Conservation (phyloP, 768 basidiomycete species). For the Boletus rubroflammeus region DNA sequence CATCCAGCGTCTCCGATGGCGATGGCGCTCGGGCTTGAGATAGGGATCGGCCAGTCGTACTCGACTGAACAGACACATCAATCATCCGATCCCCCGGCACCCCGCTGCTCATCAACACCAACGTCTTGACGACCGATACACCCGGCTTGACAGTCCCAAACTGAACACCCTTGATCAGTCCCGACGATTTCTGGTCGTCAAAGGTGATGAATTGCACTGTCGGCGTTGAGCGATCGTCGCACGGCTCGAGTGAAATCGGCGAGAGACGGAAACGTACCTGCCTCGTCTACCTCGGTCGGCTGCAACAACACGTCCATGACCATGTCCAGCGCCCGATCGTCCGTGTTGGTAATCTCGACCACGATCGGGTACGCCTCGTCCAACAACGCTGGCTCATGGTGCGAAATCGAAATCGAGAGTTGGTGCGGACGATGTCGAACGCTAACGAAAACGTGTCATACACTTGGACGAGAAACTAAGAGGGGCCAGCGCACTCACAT, state of each 20-base stretch:
- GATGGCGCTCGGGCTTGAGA: not conserved
- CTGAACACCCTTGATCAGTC: constrained; percentile 68
- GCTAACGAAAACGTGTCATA: constrained; percentile 32
- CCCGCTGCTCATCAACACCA: constrained; percentile 61
- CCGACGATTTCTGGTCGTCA: constrained; percentile 60
- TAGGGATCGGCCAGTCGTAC: constrained; percentile 21
- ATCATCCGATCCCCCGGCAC: constrained; percentile 67
- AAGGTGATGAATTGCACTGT: constrained; percentile 60
- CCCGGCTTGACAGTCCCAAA: constrained; percentile 66
- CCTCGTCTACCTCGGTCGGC: constrained; percentile 71
- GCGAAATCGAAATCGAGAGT: constrained; percentile 51
- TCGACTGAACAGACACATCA: constrained; percentile 78
- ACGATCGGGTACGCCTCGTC: constrained; percentile 77
- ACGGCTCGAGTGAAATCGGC: not conserved
- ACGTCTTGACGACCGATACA: constrained; percentile 51
- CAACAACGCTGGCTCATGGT: constrained; percentile 69
- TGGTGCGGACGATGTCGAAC: constrained; percentile 62
- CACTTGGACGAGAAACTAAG: not conserved
- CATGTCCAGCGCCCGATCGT: constrained; percentile 66
- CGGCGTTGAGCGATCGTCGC: too few species aligned
- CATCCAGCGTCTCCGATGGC: constrained; percentile 1
- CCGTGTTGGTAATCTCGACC: constrained; percentile 67
- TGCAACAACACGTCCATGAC: constrained; percentile 74
- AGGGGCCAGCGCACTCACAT: constrained; percentile 36
- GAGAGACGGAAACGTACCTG: constrained; percentile 43